phyloP scores from a whole-genome alignment of 176 grass and related monocot genomes.

The Carex littledalei region DNA sequence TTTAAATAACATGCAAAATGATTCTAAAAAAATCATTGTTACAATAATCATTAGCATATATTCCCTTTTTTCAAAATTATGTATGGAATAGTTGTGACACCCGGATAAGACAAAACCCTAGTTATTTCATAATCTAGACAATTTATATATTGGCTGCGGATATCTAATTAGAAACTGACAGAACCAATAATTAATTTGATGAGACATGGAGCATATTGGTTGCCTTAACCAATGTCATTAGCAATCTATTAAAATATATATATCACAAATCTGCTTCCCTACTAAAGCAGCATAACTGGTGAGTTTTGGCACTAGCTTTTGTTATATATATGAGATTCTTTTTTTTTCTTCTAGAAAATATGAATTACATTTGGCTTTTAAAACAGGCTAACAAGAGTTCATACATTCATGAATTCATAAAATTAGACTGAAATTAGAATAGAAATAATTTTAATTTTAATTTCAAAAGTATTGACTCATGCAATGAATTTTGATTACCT shows the following conservation, averaged over 20 bases:
- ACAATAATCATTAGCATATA: constrained; percentile 1
- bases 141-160: neutral
- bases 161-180: neutral
- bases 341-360: neutral
- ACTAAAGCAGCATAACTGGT: neutral
- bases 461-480: too few species aligned
- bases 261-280: neutral
- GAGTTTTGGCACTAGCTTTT: neutral
- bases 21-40: neutral
- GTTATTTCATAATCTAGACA: neutral
- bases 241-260: neutral
- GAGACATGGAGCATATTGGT: neutral
- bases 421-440: too few species aligned
- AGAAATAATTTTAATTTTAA: too few species aligned
- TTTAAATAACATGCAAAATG: neutral
- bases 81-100: neutral
- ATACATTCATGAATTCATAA: too few species aligned
- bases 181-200: neutral
- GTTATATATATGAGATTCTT: neutral
- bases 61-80: neutral
- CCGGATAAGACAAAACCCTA: neutral
- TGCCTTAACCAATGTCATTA: neutral
- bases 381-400: neutral
- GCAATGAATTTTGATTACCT: too few species aligned
- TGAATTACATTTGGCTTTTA: neutral